Evolutionary conservation across 2,329 filamentous ascomycete genomes (phyloP).

Genomic region (Thermoascus crustaceus): DNA sequence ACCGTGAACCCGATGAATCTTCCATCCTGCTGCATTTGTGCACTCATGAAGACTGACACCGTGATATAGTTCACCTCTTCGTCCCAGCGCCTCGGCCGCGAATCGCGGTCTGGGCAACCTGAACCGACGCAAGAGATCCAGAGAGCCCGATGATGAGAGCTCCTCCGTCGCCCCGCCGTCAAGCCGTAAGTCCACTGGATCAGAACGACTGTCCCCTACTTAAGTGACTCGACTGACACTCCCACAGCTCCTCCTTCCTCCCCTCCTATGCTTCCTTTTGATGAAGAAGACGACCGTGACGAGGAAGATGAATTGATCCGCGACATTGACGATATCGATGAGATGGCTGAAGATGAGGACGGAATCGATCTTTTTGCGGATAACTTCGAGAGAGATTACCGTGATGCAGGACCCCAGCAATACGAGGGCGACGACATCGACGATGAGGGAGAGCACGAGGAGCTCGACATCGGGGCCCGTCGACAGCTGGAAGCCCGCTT

Average conservation of each 20-base stretch:
- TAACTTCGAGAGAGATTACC: constrained; percentile 58
- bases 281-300: constrained; percentile 40
- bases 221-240: constrained; percentile 11
- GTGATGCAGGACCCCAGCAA: constrained; percentile 38
- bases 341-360: constrained; percentile 61
- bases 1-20: no score
- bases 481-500: constrained; percentile 55
- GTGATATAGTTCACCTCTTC: constrained; percentile 64
- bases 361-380: constrained; percentile 63
- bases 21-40: no score
- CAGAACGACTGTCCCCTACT: not conserved
- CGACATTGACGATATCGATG: constrained; percentile 60
- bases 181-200: constrained; percentile 45
- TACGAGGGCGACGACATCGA: constrained; percentile 55
- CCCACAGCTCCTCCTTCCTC: constrained; percentile 47
- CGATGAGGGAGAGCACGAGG: constrained; percentile 57
- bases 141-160: constrained; percentile 57
- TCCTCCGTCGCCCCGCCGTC: constrained; percentile 55
- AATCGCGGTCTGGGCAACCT: constrained; percentile 59
- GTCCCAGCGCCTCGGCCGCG: constrained; percentile 70
- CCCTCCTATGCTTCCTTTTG: constrained; percentile 48
- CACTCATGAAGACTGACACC: constrained; percentile 1
- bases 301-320: constrained; percentile 52
- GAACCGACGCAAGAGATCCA: constrained; percentile 53
- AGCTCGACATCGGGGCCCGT: constrained; percentile 49